Base-by-base conservation (phyloP, 495 filamentous ascomycete genomes). In the Platismatia glauca region DNA sequence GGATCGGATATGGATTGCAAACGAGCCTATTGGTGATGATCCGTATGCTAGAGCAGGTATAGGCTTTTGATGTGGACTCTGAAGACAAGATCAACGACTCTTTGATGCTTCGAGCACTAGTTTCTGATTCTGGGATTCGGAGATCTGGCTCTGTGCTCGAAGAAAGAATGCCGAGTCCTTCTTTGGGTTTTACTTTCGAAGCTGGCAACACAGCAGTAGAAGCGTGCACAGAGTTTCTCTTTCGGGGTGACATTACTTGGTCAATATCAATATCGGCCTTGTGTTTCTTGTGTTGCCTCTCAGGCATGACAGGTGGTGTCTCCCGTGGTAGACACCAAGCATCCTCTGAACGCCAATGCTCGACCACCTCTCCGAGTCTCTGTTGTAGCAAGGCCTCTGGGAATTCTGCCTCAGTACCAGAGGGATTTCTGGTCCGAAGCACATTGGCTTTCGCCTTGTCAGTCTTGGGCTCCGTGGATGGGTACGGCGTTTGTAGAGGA, bases 381-480 rank as follows among this genome's bases (percentile, higher is more conserved):
- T 74, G 71, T 59, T 64, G 58, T 50, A 79, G 70, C 33, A 68
- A 58, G 22, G 66, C 64, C 6, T 63, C 59, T 58, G 77, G 75
- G 55, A 73, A 75, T 6, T 63, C 58, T 24, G 57, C 67, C 50
- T 78, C 72, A 4, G 53, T 1, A 34, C 39, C 39, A 57, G 18
- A 44, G 66, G 63, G 29, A 29, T 73, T 68, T 27, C 72, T 75
- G 29, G 63, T 64, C 53, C 69, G 66, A 16, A 77, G 68, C 12
- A 80, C 69, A 34, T 68, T 73, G 43, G 67, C 66, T 20, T 73
- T 74, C n/a, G 77, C 76, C 58, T 69, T 65, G 0, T 71, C 68
- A 13, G 70, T 71, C 59, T 78, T 80, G 22, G 79, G 76, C 65
- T 78, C 81, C 34, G 63, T 66, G n/a, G 67, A 66, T 24, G 69